Conservation (phyloP, 164 flowering plant species). For the Litsea cubeba region DNA sequence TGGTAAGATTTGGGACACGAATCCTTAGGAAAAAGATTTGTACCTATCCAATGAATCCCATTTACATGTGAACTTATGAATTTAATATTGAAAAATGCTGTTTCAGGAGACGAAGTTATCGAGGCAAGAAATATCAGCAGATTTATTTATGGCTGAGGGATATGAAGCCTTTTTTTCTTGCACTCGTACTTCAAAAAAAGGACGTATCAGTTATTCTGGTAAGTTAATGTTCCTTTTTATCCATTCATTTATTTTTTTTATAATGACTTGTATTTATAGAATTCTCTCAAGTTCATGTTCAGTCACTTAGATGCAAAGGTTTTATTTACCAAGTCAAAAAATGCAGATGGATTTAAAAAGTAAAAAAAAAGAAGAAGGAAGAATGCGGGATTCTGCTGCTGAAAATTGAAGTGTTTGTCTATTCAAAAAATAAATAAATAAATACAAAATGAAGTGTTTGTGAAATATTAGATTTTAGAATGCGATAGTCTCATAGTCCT, state of each 20-base stretch:
- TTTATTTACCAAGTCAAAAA: too few species aligned
- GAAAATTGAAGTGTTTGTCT: too few species aligned
- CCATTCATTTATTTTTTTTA: too few species aligned
- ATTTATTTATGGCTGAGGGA: slow-evolving; percentile 80
- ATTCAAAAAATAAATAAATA: too few species aligned
- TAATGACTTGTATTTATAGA: not conserved
- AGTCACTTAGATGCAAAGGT: not conserved
- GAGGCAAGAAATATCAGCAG: slow-evolving; percentile 79
- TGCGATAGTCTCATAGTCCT: too few species aligned
- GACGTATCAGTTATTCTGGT: slow-evolving; percentile 91
- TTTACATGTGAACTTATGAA: not conserved
- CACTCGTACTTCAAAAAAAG: slow-evolving; percentile 64
- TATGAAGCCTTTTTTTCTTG: slow-evolving; percentile 95
- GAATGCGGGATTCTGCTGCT: too few species aligned
- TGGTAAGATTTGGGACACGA: too few species aligned
- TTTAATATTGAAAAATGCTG: slow-evolving; percentile 1
- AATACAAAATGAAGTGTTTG: too few species aligned
- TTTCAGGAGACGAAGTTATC: slow-evolving; percentile 77
- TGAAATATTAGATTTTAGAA: too few species aligned
- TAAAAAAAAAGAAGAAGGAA: not conserved
- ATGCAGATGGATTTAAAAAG: not conserved
- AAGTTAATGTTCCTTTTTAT: slow-evolving; percentile 5
- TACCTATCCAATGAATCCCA: too few species aligned
- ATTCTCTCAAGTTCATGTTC: not conserved
- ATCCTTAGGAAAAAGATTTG: too few species aligned